Conservation (phyloP, 2,329 filamentous ascomycete species). For the Fusarium mundagurra region DNA sequence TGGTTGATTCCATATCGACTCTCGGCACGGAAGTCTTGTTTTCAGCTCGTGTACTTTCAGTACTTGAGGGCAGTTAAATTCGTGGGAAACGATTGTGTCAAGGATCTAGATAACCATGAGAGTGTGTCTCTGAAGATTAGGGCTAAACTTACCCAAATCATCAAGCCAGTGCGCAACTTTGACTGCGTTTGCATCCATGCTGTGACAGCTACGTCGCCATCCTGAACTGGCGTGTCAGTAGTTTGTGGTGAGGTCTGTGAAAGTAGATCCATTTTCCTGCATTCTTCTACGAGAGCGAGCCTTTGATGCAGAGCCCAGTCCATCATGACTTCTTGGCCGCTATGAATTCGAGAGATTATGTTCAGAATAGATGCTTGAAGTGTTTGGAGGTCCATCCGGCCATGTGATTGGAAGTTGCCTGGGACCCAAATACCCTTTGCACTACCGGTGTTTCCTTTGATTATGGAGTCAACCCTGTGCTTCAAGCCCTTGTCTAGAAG, state of each 20-base stretch:
- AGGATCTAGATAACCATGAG: constrained; percentile 2
- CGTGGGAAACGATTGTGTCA: constrained; percentile 9
- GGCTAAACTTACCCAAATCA: constrained; percentile 13
- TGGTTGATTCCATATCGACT: constrained; percentile 7
- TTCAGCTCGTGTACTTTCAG: constrained; percentile 14
- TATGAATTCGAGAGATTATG: constrained; percentile 2
- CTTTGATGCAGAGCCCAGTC: not conserved
- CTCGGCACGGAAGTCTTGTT: constrained; percentile 5
- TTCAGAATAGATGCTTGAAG: constrained; percentile 7
- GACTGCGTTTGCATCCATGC: constrained; percentile 10
- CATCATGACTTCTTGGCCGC: not conserved
- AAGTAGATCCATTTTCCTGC: constrained; percentile 9
- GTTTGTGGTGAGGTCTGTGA: not conserved
- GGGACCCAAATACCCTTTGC: not conserved
- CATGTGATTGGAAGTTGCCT: not conserved
- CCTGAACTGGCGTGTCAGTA: not conserved
- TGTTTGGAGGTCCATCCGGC: not conserved
- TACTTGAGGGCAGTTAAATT: constrained; percentile 11
- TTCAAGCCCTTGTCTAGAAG: not conserved
- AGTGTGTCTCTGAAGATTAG: not conserved
- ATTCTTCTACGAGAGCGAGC: not conserved
- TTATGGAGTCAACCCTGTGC: not conserved
- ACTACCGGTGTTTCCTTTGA: not conserved
- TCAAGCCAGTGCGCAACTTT: constrained; percentile 7
- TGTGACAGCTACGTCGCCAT: not conserved